These are phyloP conservation scores for Rhynchospora tenuis DNA, from an alignment of 176 grass and related monocot species.

Conservation along the genomic window DNA sequence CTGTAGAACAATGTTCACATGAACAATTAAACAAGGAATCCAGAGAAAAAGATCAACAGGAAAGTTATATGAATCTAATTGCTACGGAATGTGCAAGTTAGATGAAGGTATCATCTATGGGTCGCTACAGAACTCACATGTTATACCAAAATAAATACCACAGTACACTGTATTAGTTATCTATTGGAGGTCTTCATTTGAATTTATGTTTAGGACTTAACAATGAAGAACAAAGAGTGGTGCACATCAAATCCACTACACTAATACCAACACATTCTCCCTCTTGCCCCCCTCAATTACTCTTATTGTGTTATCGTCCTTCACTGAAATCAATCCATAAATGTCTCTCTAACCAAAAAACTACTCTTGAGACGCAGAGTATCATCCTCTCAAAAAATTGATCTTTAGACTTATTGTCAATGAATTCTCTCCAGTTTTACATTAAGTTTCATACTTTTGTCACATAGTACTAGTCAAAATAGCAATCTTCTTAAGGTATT, in stretches of 20 bases:
- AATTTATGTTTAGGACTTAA: not conserved
- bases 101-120: not conserved
- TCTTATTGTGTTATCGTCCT: not conserved
- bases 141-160: not conserved
- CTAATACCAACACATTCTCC: not conserved
- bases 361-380: not conserved
- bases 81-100: not conserved
- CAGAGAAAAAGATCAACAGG: not conserved
- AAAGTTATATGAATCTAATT: not conserved
- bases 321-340: not conserved
- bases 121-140: not conserved
- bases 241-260: not conserved
- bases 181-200: not conserved
- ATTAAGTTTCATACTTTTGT: not conserved
- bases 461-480: not conserved
- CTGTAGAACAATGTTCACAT: conserved; percentile 35
- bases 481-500: not conserved
- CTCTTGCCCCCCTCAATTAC: not conserved
- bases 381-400: not conserved
- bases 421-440: not conserved
- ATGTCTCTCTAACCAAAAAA: not conserved
- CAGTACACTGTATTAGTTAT: not conserved
- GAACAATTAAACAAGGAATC: not conserved
- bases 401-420: not conserved
- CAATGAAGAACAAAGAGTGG: not conserved